These are phyloP conservation scores for Stenocarpella maydis DNA, from an alignment of 2,329 filamentous ascomycete species.

Conservation along the genomic window DNA sequence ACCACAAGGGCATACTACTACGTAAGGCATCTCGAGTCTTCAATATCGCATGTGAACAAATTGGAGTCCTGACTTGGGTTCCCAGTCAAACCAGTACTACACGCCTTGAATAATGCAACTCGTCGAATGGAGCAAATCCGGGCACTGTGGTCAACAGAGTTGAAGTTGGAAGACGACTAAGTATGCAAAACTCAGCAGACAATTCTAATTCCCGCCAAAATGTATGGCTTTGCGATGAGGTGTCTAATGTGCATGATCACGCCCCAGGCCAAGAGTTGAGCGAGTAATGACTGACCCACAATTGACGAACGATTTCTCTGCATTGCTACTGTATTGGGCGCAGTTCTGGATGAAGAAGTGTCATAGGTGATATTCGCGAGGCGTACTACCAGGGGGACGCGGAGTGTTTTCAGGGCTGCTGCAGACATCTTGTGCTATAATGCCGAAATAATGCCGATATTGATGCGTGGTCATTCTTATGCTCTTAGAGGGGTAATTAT, in stretches of 20 bases:
- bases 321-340: not conserved
- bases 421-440: no score
- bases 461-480: no score
- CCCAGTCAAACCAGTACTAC: no score
- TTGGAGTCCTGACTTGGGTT: not conserved
- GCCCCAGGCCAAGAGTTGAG: not conserved
- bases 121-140: not conserved
- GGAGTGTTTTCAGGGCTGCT: no score
- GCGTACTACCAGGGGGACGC: no score
- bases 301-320: not conserved
- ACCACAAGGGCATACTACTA: not conserved
- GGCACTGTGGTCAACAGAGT: not conserved
- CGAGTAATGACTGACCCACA: not conserved
- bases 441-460: no score
- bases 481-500: no score
- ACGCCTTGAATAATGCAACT: not conserved
- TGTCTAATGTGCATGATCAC: not conserved
- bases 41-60: not conserved
- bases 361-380: no score
- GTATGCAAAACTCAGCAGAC: no score
- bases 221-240: not conserved
- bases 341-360: rapidly evolving
- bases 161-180: rapidly evolving
- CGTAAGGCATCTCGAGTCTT: no score
- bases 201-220: not conserved